Percentiles rank a stretch among this genome's conserved stretches.
These are phyloP conservation scores for Salix exigua DNA, from an alignment of 345 rosid species.

Conservation along the genomic window DNA sequence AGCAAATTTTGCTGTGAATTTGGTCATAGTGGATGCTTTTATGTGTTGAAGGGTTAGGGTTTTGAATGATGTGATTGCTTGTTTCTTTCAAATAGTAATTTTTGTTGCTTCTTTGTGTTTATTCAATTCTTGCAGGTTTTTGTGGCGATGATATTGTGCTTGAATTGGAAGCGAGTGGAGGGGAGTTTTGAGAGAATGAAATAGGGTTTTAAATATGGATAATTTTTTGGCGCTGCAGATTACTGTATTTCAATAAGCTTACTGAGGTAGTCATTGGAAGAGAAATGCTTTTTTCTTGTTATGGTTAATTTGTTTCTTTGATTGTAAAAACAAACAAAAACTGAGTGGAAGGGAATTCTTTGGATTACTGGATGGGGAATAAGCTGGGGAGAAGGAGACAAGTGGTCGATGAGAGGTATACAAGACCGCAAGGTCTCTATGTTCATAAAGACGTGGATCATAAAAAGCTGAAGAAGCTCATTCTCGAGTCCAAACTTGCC, in stretches of 20 bases:
- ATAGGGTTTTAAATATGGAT: neutral
- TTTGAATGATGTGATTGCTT: neutral
- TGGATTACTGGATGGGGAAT: constrained; percentile 71
- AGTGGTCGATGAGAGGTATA: constrained; percentile 85
- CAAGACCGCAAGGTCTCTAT: constrained; percentile 89
- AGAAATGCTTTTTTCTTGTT: neutral
- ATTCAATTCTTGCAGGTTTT: neutral
- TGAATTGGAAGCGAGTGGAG: neutral
- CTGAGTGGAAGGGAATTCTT: neutral
- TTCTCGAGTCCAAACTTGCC: constrained; percentile 91
- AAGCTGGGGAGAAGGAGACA: constrained; percentile 85
- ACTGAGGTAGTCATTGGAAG: neutral
- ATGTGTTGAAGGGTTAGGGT: neutral
- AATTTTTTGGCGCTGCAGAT: neutral
- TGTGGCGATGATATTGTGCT: neutral
- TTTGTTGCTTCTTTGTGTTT: neutral
- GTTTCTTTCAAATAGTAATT: neutral
- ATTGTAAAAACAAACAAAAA: neutral
- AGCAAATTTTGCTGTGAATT: neutral
- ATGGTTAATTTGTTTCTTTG: neutral
- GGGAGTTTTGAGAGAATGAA: neutral
- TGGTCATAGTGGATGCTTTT: neutral
- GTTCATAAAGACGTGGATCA: constrained; percentile 83
- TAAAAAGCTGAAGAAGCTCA: constrained; percentile 92
- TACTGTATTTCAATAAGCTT: neutral